Evolutionary conservation across 1,284 basidiomycete species (phyloP).

Genomic region (Pterulicium gracile): DNA sequence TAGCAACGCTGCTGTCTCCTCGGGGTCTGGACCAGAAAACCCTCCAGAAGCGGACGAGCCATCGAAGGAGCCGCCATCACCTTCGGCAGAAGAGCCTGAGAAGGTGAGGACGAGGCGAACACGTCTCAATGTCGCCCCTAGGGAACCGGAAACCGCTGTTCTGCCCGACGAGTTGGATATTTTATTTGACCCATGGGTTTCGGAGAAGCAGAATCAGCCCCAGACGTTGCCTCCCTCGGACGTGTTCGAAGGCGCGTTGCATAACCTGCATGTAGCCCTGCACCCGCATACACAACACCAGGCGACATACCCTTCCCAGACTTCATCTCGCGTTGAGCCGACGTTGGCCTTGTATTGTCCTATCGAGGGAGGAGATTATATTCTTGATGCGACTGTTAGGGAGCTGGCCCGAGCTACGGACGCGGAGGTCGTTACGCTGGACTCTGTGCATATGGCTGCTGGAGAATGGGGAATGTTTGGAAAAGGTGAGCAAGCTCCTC

Average conservation of each 20-base stretch:
- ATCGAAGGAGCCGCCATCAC: slow-evolving; percentile 16
- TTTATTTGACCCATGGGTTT: slow-evolving; percentile 47
- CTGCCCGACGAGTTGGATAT: slow-evolving; percentile 48
- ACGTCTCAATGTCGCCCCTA: slow-evolving; percentile 17
- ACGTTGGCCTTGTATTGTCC: slow-evolving; percentile 76
- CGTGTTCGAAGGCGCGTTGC: slow-evolving; percentile 60
- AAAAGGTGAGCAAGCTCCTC: slow-evolving; percentile 34
- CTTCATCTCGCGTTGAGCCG: slow-evolving; percentile 52
- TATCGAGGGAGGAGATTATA: slow-evolving; percentile 73
- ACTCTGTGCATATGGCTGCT: slow-evolving; percentile 72
- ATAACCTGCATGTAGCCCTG: slow-evolving; percentile 61
- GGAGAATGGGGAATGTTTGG: slow-evolving; percentile 73
- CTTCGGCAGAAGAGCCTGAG: slow-evolving; percentile 24
- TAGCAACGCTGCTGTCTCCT: neutral
- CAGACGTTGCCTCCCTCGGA: slow-evolving; percentile 36
- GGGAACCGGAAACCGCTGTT: slow-evolving; percentile 27
- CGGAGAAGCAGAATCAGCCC: slow-evolving; percentile 13
- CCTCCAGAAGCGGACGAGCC: slow-evolving; percentile 20
- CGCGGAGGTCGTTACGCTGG: slow-evolving; percentile 74
- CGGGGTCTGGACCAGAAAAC: slow-evolving; percentile 9
- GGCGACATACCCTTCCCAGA: slow-evolving; percentile 43
- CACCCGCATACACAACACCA: slow-evolving; percentile 73
- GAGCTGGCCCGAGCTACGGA: slow-evolving; percentile 62
- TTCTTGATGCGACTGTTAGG: slow-evolving; percentile 67
- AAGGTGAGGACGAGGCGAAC: slow-evolving; percentile 32